These are phyloP conservation scores for Dentipellis sp. DNA, from an alignment of 768 basidiomycete species.

Conservation along the genomic window DNA sequence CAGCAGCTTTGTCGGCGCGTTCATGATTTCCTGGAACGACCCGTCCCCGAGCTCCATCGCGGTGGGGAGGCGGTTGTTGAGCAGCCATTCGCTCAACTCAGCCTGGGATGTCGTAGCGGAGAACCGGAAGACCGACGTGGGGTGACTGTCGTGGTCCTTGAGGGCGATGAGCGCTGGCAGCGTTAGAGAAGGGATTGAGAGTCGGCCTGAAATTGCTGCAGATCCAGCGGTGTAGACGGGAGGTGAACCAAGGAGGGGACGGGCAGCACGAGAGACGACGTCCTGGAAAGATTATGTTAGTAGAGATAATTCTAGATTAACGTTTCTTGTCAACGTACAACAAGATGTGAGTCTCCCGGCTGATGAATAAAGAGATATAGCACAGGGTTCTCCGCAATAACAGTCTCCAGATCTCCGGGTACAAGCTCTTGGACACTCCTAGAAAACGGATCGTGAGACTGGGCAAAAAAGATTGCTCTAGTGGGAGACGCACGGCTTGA, in stretches of 20 bases:
- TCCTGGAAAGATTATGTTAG: slow-evolving; percentile 24
- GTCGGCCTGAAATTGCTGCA: slow-evolving; percentile 23
- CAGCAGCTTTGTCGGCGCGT: slow-evolving; percentile 60
- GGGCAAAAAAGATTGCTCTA: background rate
- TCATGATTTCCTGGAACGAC: slow-evolving; percentile 83
- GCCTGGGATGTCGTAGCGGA: slow-evolving; percentile 6
- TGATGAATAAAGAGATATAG: slow-evolving; percentile 52
- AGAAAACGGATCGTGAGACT: background rate
- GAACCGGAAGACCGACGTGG: slow-evolving; percentile 34
- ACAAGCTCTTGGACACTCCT: slow-evolving; percentile 30
- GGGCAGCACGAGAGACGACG: slow-evolving; percentile 45
- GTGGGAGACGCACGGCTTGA: slow-evolving; percentile 46
- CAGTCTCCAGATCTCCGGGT: slow-evolving; percentile 33
- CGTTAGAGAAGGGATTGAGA: slow-evolving; percentile 19
- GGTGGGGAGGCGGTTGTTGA: slow-evolving; percentile 63
- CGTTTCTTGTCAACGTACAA: slow-evolving; percentile 20
- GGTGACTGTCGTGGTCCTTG: slow-evolving; percentile 46
- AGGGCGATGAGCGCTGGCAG: slow-evolving; percentile 61
- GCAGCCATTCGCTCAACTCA: slow-evolving; percentile 40
- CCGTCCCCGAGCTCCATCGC: slow-evolving; percentile 66
- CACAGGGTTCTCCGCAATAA: slow-evolving; percentile 38
- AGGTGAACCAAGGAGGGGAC: slow-evolving; percentile 39
- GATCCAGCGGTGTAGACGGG: slow-evolving; percentile 36
- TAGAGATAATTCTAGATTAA: background rate
- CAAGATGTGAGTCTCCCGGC: slow-evolving; percentile 19